Conservation (phyloP, 768 basidiomycete genomes). For the Podaxis mareebaensis region DNA sequence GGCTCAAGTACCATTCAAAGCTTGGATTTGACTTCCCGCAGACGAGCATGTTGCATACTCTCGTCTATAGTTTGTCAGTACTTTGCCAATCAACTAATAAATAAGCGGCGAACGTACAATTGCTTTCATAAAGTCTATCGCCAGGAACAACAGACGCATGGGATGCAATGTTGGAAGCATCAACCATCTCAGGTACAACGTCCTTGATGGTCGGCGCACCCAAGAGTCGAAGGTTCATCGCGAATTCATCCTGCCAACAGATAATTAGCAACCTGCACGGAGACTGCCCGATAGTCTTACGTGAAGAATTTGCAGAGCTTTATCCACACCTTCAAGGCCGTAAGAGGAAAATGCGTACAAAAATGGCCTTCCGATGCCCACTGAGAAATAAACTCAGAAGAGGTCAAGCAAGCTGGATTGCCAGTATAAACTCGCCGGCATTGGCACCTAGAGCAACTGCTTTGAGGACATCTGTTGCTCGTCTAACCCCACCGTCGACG, state of each 20-base stretch:
- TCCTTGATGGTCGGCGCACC: conserved; percentile 83
- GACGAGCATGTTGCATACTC: conserved; percentile 34
- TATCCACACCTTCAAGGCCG: conserved; percentile 84
- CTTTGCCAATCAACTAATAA: background rate
- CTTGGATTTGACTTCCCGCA: conserved; percentile 30
- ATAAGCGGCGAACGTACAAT: conserved; percentile 58
- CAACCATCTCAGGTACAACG: conserved; percentile 87
- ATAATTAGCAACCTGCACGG: background rate
- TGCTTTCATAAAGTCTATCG: conserved; percentile 75
- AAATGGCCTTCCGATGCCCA: conserved; percentile 86
- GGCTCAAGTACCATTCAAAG: conserved; percentile 19
- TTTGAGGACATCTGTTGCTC: conserved; percentile 89
- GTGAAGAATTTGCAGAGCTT: conserved; percentile 75
- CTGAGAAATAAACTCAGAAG: conserved; percentile 28
- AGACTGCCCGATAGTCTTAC: conserved; percentile 40
- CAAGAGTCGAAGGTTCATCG: conserved; percentile 95
- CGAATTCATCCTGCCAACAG: conserved; percentile 81
- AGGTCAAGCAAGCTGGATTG: background rate
- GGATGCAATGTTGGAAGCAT: conserved; percentile 65
- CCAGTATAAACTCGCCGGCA: conserved; percentile 49
- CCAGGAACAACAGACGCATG: conserved; percentile 70
- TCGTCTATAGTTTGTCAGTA: conserved; percentile 29
- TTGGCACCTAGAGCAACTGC: conserved; percentile 89
- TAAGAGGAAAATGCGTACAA: conserved; percentile 89
- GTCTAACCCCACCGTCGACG: conserved; percentile 92